Percentiles rank a stretch among this genome's conserved stretches.
Conservation (phyloP, 371 early-diverging fungal genomes). For the Apophysomyces trapeziformis region DNA sequence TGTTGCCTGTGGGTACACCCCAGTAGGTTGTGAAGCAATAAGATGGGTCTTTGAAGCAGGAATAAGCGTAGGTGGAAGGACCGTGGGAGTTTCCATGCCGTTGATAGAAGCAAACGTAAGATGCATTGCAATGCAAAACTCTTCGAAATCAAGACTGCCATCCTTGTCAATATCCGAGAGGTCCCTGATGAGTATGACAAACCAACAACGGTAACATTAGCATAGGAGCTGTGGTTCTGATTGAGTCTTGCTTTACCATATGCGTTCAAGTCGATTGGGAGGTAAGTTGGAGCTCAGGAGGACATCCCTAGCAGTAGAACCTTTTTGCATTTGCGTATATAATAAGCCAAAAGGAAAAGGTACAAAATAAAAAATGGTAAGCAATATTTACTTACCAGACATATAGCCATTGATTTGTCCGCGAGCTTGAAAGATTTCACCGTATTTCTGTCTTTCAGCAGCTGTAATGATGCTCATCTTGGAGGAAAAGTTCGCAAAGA, state of each 20-base stretch:
- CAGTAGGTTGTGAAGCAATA: slow-evolving; percentile 16
- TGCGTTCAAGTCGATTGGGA: slow-evolving; percentile 68
- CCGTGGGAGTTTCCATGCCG: slow-evolving; percentile 63
- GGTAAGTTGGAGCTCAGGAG: slow-evolving; percentile 75
- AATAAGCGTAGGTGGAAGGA: slow-evolving; percentile 57
- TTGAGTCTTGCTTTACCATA: slow-evolving; percentile 57
- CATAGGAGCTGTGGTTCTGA: not conserved
- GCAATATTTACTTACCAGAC: slow-evolving; percentile 53
- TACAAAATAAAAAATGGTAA: not conserved
- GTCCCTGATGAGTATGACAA: slow-evolving; percentile 52
- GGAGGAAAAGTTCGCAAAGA: not conserved
- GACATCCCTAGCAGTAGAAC: slow-evolving; percentile 66
- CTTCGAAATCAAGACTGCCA: slow-evolving; percentile 87
- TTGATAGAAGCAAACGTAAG: slow-evolving; percentile 72
- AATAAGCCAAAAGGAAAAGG: not conserved
- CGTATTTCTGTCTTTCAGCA: slow-evolving; percentile 65
- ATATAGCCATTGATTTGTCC: slow-evolving; percentile 74
- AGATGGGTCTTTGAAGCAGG: slow-evolving; percentile 47
- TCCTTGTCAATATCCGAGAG: slow-evolving; percentile 90
- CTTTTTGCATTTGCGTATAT: slow-evolving; percentile 30
- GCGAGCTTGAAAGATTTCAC: slow-evolving; percentile 66
- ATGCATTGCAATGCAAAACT: slow-evolving; percentile 87
- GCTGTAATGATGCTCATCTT: slow-evolving; percentile 47
- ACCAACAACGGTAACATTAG: not conserved
- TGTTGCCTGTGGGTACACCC: slow-evolving; percentile 38